A percentile compares a stretch with the other conserved stretches of the same genome.
Conservation (phyloP, 768 basidiomycete genomes). For the Tephrocybe sp. region DNA sequence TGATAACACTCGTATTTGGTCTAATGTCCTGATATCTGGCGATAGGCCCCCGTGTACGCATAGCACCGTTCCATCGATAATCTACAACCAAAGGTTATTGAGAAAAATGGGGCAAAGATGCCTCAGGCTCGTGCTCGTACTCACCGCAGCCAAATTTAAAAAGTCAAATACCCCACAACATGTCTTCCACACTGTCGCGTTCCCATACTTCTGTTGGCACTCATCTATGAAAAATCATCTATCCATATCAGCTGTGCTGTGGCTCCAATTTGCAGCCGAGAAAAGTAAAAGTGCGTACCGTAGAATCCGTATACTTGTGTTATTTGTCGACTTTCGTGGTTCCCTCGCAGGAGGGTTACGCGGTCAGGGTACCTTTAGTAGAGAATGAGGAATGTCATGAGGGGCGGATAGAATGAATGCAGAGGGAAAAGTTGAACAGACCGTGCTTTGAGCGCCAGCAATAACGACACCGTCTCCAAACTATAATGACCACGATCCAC, state of each 20-base stretch:
- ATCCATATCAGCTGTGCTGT: not conserved
- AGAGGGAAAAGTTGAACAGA: slow-evolving; percentile 25
- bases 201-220: slow-evolving; percentile 97
- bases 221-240: slow-evolving; percentile 58
- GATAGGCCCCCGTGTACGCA: slow-evolving; percentile 97
- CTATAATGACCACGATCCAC: slow-evolving; percentile 97
- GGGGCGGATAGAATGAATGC: not conserved
- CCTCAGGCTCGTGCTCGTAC: slow-evolving; percentile 18
- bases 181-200: slow-evolving; percentile 93
- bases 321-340: slow-evolving; percentile 96
- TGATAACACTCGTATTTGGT: slow-evolving; percentile 90
- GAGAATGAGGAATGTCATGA: not conserved
- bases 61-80: slow-evolving; percentile 88
- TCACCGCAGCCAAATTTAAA: slow-evolving; percentile 89
- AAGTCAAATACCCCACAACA: slow-evolving; percentile 97
- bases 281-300: slow-evolving; percentile 47
- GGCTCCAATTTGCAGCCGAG: not conserved
- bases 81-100: slow-evolving; percentile 42
- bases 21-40: slow-evolving; percentile 91
- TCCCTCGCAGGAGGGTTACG: slow-evolving; percentile 88
- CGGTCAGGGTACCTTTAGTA: slow-evolving; percentile 95
- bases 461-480: slow-evolving; percentile 88
- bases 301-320: slow-evolving; percentile 99
- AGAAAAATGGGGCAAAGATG: not conserved
- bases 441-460: slow-evolving; percentile 90